Conservation (phyloP, 176 grass and related monocot genomes). For the Hyparrhenia diplandra region DNA sequence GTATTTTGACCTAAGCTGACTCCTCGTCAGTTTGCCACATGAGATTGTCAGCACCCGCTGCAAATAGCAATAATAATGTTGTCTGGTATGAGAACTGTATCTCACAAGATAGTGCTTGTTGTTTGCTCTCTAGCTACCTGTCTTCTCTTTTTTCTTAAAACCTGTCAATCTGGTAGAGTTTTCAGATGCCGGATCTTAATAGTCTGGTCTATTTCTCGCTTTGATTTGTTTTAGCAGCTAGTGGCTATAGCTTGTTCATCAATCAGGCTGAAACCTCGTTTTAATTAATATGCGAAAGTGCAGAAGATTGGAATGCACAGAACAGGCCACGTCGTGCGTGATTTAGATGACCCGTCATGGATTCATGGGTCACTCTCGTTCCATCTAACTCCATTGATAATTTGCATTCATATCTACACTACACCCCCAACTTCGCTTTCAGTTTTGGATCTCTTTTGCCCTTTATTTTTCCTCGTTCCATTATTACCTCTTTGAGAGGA, state of each 20-base stretch:
- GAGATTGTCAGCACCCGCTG: neutral
- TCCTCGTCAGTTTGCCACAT: neutral
- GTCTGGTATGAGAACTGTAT: neutral
- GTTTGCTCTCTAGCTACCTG: slow-evolving; percentile 6
- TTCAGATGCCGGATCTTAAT: slow-evolving; percentile 3
- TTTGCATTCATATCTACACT: neutral
- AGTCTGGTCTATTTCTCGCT: neutral
- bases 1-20: neutral
- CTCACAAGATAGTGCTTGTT: slow-evolving; percentile 1
- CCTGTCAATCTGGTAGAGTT: neutral
- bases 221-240: neutral
- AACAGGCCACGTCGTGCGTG: neutral
- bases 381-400: slow-evolving; percentile 8
- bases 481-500: neutral
- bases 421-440: slow-evolving; percentile 9
- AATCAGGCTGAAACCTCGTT: neutral
- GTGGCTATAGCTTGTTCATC: slow-evolving; percentile 10
- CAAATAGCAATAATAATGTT: slow-evolving; percentile 1
- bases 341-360: slow-evolving; percentile 5
- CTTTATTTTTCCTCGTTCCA: neutral
- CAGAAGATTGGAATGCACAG: slow-evolving; percentile 4
- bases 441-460: slow-evolving; percentile 2
- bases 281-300: slow-evolving; percentile 9
- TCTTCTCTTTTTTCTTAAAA: neutral
- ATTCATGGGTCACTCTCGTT: neutral